These are phyloP conservation scores for Omphalea diandra DNA, from an alignment of 441 rosid species.

Conservation along the genomic window DNA sequence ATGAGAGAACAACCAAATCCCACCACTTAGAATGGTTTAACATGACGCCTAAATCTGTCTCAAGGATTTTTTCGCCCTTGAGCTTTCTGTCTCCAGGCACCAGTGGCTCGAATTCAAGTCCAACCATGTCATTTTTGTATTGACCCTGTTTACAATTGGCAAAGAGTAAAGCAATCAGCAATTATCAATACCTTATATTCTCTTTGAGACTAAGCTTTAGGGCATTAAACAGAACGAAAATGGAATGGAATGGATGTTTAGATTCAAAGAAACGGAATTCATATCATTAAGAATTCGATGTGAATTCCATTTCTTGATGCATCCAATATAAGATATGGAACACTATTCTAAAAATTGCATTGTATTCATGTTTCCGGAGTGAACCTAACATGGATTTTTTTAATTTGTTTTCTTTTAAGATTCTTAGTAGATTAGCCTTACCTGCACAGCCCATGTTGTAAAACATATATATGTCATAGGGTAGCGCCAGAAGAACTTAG, in stretches of 20 bases:
- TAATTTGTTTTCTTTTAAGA: no score
- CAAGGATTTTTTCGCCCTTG: constrained; percentile 58
- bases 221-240: no score
- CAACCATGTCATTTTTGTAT: constrained; percentile 12
- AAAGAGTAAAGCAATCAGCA: background rate
- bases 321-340: no score
- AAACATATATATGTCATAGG: constrained; percentile 13
- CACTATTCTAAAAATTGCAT: no score
- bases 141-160: constrained; percentile 8
- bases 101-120: constrained; percentile 29
- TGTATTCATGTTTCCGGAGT: background rate
- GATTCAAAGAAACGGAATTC: no score
- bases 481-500: constrained; percentile 18
- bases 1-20: constrained; percentile 59
- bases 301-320: no score
- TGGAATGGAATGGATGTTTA: no score
- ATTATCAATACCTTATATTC: background rate
- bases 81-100: constrained; percentile 50
- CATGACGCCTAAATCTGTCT: constrained; percentile 41
- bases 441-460: constrained; percentile 23
- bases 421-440: background rate
- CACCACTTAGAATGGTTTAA: constrained; percentile 70
- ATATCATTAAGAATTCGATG: no score
- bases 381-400: no score
- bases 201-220: no score